Evolutionary conservation across 768 basidiomycete species (phyloP), one percentile per base, ranked within the genome.

Genomic region (Lanmaoa rubissima): DNA sequence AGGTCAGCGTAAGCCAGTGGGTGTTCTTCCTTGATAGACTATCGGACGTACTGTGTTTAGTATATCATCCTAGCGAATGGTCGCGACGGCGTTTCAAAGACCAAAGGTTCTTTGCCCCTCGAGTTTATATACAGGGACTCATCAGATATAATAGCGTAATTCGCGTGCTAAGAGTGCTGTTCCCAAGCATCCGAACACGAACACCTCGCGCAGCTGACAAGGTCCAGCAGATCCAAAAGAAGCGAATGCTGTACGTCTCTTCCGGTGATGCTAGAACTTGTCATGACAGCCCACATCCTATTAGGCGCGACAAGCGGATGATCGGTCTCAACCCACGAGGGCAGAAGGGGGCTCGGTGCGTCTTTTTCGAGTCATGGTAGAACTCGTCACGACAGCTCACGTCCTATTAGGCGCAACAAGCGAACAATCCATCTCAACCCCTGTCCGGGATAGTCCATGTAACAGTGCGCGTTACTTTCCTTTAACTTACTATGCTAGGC

Each of bases 71-170:
- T 12, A 45, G 44, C 44, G 44, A n/a, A 12, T 17, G 3, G 5
- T 14, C 3, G 16, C 26, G 2, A 10, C 10, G 12, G 0, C 1
- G 2, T 0, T 12, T 10, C 12, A 10, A 45, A n/a, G 1, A 16
- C 26, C 4, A 28, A 2, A n/a, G 17, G 44, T 45, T 31, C 17
- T 11, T 12, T 45, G 2, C n/a, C 1, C 3, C 17, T n/a, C 3
- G 14, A 11, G 4, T 31, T 3, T 2, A 28, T 31, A 31, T 31
- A 5, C 28, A n/a, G 0, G 16, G 17, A 45, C 17, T 42, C 41
- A 24, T 14, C 13, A 14, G 6, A 14, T 3, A 6, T 42, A 7
- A 12, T 6, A 45, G 44, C 28, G n/a, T n/a, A n/a, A n/a, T n/a
- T n/a, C n/a, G n/a, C n/a, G 1, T 31, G 1, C 17, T 17, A 45